These are phyloP conservation scores for Ampelomyces quisqualis DNA, from an alignment of 2,329 filamentous ascomycete genomes.

Conservation along the genomic window DNA sequence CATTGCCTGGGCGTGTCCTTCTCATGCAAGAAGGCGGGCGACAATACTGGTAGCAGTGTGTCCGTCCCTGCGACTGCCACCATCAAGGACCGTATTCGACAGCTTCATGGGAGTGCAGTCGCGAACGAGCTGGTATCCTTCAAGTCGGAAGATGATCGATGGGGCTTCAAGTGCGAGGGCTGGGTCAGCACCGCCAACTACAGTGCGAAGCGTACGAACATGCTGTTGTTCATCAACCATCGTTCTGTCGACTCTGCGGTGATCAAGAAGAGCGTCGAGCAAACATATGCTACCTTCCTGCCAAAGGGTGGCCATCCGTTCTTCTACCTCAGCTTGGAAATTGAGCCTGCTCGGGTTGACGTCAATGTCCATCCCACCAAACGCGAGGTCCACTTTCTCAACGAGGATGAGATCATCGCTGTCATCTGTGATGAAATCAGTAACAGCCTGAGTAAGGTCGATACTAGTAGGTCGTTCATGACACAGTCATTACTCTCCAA, in stretches of 20 bases:
- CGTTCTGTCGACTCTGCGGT: constrained; percentile 85
- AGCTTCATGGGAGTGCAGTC: constrained; percentile 80
- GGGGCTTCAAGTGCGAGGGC: constrained; percentile 80
- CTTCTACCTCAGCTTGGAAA: constrained; percentile 86
- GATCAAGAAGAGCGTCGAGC: constrained; percentile 87
- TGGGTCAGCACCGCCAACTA: constrained; percentile 93
- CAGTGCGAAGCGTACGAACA: constrained; percentile 81
- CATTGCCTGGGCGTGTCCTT: constrained; percentile 92
- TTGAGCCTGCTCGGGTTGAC: constrained; percentile 88
- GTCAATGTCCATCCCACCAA: constrained; percentile 99
- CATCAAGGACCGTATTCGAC: constrained; percentile 79
- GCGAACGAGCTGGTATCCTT: constrained; percentile 87
- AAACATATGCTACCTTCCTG: constrained; percentile 81
- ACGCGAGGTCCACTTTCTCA: constrained; percentile 92
- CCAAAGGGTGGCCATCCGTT: constrained; percentile 96
- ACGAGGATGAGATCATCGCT: constrained; percentile 94
- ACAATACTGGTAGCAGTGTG: constrained; percentile 72
- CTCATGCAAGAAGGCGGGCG: constrained; percentile 94
- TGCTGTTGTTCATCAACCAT: constrained; percentile 95
- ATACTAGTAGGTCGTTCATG: constrained; percentile 90
- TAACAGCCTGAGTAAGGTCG: constrained; percentile 76
- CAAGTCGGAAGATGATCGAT: constrained; percentile 68
- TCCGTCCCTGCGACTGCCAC: constrained; percentile 73
- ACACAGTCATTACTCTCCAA: constrained; percentile 77
- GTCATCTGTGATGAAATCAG: constrained; percentile 79